Conservation (phyloP, 331 rosid species). For the Pyracantha coccinea region DNA sequence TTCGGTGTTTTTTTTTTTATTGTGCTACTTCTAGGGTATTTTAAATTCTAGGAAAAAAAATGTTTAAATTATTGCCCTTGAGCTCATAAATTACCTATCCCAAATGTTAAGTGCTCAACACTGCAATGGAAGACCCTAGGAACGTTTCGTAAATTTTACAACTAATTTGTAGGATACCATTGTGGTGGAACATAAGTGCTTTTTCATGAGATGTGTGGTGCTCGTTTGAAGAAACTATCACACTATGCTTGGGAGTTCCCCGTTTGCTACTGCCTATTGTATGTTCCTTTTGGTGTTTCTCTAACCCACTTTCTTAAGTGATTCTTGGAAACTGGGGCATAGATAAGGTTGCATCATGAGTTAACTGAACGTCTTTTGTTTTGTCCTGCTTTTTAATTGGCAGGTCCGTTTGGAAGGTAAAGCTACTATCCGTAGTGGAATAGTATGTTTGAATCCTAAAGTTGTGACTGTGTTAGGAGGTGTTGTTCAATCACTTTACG, state of each 20-base stretch:
- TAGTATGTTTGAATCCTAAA: conserved; percentile 65
- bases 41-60: not conserved
- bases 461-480: conserved; percentile 75
- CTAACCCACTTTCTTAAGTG: not conserved
- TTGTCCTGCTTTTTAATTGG: conserved; percentile 18
- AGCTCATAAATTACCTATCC: not conserved
- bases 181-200: not conserved
- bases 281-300: not conserved
- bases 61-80: not conserved
- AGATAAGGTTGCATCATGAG: not conserved
- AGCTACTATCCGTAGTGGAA: conserved; percentile 50
- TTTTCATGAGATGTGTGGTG: not conserved
- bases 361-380: conserved; percentile 1
- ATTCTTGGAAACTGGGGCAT: not conserved
- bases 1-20: not conserved
- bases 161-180: not conserved
- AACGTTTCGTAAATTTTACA: not conserved
- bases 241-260: not conserved
- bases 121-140: not conserved
- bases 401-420: conserved; percentile 81
- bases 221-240: not conserved
- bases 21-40: not conserved
- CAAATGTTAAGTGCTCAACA: not conserved
- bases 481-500: conserved; percentile 70
- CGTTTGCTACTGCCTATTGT: not conserved